Base-by-base conservation (phyloP, 1,139 yeast genomes). In the Pichia sp. region DNA sequence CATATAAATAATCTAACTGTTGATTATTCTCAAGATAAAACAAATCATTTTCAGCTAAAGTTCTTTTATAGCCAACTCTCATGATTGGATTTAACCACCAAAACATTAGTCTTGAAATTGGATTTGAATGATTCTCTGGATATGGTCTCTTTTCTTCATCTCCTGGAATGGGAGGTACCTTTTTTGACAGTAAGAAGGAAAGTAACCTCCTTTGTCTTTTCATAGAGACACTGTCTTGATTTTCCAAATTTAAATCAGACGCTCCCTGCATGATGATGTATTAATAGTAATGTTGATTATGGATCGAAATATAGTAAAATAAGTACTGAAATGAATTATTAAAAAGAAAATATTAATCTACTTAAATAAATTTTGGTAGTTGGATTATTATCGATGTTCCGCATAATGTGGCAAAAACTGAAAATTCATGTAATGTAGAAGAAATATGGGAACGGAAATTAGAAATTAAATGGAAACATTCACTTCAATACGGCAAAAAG, bases 11-110 rank as follows among this genome's bases (percentile, higher is more conserved):
- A 42, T 75, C 71, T 28, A 74, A 71, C 45, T 66, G 69, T 54
- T 75, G 62, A 27, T 70, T 69, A 7, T 75, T 73, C 14, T 73
- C 67, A 45, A 78, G 60, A 33, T 57, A 60, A 59, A 68, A 77
- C 56, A 79, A 65, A 62, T 79, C 83, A 30, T 71, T 70, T 1
- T 76, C 73, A 45, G 70, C 70, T 51, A 79, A 65, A 4, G 81
- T 78, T 56, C 83, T 67, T 60, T 71, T 74, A 60, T 79, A 79
- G 0, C 83, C 83, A n/a, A 71, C 67, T 27, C 60, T 61, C 72
- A 79, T 66, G 25, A 79, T 61, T 0, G 83, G 83, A 43, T 60
- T 55, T 80, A 82, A 77, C 75, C 78, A 72, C 65, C 78, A 78
- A 60, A 77, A 75, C 56, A 53, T 49, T 1, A 71, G 45, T 53